Evolutionary conservation across 2,329 filamentous ascomycete genomes (phyloP), one percentile per base, ranked within the genome.

Genomic region (Aspergillus pseudoglaucus): DNA sequence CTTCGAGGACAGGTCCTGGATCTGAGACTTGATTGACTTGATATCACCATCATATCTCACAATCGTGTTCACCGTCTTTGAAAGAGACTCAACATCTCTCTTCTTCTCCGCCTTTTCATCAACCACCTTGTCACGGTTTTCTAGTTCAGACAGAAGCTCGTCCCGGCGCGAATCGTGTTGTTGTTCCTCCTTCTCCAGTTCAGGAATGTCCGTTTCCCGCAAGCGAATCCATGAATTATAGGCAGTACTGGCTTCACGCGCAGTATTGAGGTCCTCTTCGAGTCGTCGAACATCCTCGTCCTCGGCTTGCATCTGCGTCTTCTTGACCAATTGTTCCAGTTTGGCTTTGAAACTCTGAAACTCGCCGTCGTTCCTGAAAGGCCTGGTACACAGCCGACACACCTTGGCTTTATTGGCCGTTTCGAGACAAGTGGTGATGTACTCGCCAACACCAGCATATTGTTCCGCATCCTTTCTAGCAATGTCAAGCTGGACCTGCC

Each of bases 211-310:
- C 4, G 74, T 76, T 40, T 75, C 65, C 27, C 78, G 79, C 12
- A 95, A 71, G 40, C 87, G 81, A 49, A 81, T 74, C 69, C 87
- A 91, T 0, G 81, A 82, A 50, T 96, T 89, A 60, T 87, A 89
- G 50, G 83, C 78, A 3, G 82, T 75, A 27, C 82, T 79, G 20
- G 81, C 84, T 6, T 76, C 78, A 46, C 81, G 80, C 38, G 88
- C 77, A 45, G 72, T 75, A 40, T 80, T 75, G n/a, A 87, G 68
- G 8, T 84, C 77, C 22, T 78, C 75, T 51, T 88, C 78, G 3
- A 82, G 67, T 45, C 82, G 77, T 37, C 81, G 72, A 45, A 87
- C 79, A 38, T 81, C 77, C 47, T 82, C 78, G 30, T 82, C 82
- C 39, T 81, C 75, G 18, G 83, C 75, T 42, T 80, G 76, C 47